Conservation (phyloP, 2,329 filamentous ascomycete species). For the Phoma sp. region DNA sequence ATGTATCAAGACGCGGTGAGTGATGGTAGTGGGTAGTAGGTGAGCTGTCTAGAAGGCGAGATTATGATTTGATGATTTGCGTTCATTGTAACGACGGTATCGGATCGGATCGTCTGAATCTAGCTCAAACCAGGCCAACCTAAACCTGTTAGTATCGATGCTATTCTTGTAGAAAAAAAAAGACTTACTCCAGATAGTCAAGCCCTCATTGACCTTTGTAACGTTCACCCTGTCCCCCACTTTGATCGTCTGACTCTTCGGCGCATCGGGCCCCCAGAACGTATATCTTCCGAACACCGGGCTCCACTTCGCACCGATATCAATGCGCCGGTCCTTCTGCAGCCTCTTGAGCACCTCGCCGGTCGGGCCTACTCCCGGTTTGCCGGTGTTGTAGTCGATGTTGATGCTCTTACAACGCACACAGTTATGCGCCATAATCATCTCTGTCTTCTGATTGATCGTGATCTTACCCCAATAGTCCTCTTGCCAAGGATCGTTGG, state of each 20-base stretch:
- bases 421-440: slow-evolving; percentile 56
- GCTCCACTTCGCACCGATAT: slow-evolving; percentile 54
- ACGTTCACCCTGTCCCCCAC: slow-evolving; percentile 57
- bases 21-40: no score
- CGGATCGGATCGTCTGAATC: no score
- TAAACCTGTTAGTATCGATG: background rate
- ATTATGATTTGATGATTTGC: no score
- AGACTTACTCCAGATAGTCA: slow-evolving; percentile 54
- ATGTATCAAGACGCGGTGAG: no score
- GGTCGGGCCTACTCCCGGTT: slow-evolving; percentile 44
- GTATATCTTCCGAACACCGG: slow-evolving; percentile 59
- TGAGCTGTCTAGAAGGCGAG: no score
- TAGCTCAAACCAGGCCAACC: slow-evolving; percentile 13
- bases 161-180: no score
- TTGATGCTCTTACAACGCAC: slow-evolving; percentile 57
- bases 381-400: slow-evolving; percentile 56
- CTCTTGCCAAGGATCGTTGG: slow-evolving; percentile 53
- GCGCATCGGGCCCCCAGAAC: slow-evolving; percentile 44
- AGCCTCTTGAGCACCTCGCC: slow-evolving; percentile 56
- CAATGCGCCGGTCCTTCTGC: slow-evolving; percentile 55
- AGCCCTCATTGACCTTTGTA: slow-evolving; percentile 47
- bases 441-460: slow-evolving; percentile 40
- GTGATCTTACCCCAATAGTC: slow-evolving; percentile 55
- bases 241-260: slow-evolving; percentile 23
- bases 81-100: no score